Conservation (phyloP, 169 alveolate species). For the Plasmodium falciparum region DNA sequence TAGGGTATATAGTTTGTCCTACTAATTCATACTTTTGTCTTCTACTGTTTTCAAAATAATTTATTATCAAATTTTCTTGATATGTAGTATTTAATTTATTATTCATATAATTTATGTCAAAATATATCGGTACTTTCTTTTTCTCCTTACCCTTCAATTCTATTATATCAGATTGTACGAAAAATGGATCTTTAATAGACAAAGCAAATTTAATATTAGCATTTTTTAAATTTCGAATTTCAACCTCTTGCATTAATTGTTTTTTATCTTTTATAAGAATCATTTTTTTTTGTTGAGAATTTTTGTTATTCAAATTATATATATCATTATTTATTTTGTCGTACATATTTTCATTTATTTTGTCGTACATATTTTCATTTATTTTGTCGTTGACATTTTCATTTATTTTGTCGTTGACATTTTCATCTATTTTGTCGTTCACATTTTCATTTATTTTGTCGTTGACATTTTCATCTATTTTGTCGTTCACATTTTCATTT, state of each 20-base stretch:
- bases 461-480: no score
- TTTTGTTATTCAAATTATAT: not conserved
- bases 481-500: not conserved
- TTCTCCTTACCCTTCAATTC: constrained; percentile 47
- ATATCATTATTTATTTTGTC: not conserved
- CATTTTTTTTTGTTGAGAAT: not conserved
- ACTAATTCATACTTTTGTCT: constrained; percentile 67
- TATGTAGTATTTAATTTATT: constrained; percentile 40
- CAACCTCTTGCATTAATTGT: constrained; percentile 59
- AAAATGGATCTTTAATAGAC: constrained; percentile 55
- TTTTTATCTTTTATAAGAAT: constrained; percentile 18
- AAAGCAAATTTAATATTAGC: constrained; percentile 43
- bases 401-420: not conserved
- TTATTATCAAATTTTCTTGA: constrained; percentile 39
- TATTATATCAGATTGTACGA: constrained; percentile 35
- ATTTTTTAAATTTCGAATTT: constrained; percentile 40
- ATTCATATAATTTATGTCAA: constrained; percentile 64
- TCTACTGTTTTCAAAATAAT: constrained; percentile 54
- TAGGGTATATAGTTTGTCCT: constrained; percentile 64
- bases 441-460: no score
- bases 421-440: not conserved
- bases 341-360: no score
- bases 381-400: not conserved
- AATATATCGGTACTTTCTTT: constrained; percentile 33
- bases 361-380: not conserved